These are phyloP conservation scores for Chrysoporthe cubensis DNA, from an alignment of 2,329 filamentous ascomycete species.

Conservation along the genomic window DNA sequence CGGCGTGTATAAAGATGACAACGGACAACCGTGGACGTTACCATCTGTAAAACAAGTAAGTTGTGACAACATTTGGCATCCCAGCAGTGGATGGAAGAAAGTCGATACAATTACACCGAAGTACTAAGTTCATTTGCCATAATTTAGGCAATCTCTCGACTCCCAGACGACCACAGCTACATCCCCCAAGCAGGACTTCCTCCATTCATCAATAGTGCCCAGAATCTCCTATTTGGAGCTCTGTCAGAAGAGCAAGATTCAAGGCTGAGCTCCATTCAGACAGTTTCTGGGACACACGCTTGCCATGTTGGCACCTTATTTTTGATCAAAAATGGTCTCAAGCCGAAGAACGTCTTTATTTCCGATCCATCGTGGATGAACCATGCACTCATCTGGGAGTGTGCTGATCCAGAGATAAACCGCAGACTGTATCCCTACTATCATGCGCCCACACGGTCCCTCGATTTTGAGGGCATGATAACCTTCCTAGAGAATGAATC, in stretches of 20 bases:
- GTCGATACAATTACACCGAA: background rate
- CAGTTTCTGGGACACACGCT: conserved; percentile 43
- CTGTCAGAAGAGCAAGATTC: conserved; percentile 15
- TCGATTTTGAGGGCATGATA: conserved; percentile 40
- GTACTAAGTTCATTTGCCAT: background rate
- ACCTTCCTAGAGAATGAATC: conserved; percentile 33
- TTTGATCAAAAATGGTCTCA: conserved; percentile 29
- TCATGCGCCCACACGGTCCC: conserved; percentile 29
- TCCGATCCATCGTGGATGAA: conserved; percentile 40
- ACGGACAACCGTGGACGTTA: conserved; percentile 42
- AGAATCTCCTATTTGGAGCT: conserved; percentile 31
- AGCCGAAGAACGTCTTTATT: conserved; percentile 38
- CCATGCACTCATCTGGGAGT: conserved; percentile 39
- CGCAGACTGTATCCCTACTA: conserved; percentile 39
- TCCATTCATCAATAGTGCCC: conserved; percentile 30
- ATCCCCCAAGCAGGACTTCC: conserved; percentile 33
- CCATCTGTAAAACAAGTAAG: conserved; percentile 40
- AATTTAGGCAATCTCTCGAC: conserved; percentile 17
- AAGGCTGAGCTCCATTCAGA: conserved; percentile 39
- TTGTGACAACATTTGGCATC: conserved; percentile 1
- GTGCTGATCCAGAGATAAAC: conserved; percentile 31
- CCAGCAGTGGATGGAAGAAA: background rate
- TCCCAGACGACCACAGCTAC: conserved; percentile 33
- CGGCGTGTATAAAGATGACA: conserved; percentile 46
- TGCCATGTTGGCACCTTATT: conserved; percentile 38